A percentile compares a stretch with the other conserved stretches of the same genome.
Evolutionary conservation across 208 protist genomes (phyloP).

Genomic region (Histomonas meleagridis): DNA sequence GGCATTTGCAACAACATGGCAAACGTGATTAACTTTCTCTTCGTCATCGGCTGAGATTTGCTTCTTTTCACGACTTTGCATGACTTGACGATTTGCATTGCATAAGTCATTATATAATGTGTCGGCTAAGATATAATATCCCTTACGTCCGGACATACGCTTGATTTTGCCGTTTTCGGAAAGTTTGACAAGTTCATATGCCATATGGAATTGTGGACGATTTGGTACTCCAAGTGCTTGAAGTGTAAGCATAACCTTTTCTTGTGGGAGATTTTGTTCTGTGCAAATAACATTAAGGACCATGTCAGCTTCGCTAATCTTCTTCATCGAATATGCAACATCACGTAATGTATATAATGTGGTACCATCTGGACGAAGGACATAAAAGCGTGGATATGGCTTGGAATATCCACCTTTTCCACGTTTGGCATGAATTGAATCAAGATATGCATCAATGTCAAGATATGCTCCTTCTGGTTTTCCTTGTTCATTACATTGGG

Average conservation of each 20-base stretch:
- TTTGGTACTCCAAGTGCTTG: not conserved
- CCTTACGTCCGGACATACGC: not conserved
- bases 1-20: not conserved
- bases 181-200: conserved; percentile 25
- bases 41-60: not conserved
- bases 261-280: conserved; percentile 26
- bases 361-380: conserved; percentile 14
- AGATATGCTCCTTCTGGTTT: not conserved
- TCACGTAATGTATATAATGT: conserved; percentile 1
- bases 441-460: not conserved
- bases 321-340: conserved; percentile 33
- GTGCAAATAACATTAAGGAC: conserved; percentile 22
- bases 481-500: not conserved
- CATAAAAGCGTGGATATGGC: conserved; percentile 17
- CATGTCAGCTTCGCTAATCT: conserved; percentile 12
- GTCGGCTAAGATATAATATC: not conserved
- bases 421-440: not conserved
- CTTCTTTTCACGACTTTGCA: not conserved
- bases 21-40: not conserved
- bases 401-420: conserved; percentile 17
- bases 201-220: conserved; percentile 10
- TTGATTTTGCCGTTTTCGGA: not conserved
- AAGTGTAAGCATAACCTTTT: conserved; percentile 12
- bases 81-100: not conserved
- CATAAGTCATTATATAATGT: not conserved